Percentiles rank a stretch among this genome's conserved stretches.
Conservation (phyloP, 768 basidiomycete genomes). For the Ephemerocybe angulata region DNA sequence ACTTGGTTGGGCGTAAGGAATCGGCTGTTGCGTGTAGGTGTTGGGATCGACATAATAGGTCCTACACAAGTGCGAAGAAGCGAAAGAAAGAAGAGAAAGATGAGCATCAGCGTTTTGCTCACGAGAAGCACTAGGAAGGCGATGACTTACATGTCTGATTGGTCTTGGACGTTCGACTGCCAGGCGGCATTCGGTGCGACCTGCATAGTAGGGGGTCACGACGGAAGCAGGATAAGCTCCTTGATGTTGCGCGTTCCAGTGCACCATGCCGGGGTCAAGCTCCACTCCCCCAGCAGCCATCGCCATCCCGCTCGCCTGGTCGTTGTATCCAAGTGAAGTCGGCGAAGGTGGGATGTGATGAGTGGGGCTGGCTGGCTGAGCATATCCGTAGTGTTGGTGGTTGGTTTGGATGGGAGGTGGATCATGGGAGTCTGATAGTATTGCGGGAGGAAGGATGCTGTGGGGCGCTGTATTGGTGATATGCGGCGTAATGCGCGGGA, state of each 20-base stretch:
- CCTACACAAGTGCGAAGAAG: not conserved
- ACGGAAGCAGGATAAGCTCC: no score
- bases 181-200: no score
- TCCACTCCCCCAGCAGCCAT: not conserved
- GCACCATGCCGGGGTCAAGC: not conserved
- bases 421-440: not conserved
- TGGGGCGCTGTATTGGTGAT: not conserved
- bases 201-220: no score
- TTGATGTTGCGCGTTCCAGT: not conserved
- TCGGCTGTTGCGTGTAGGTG: no score
- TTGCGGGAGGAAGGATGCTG: not conserved
- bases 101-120: not conserved
- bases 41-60: not conserved
- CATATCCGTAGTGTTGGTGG: not conserved
- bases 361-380: not conserved
- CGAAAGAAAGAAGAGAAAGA: not conserved
- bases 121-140: not conserved
- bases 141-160: not conserved
- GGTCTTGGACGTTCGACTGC: no score
- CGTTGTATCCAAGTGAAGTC: not conserved
- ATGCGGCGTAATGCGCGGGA: not conserved
- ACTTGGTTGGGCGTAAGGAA: no score
- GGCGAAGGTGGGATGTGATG: not conserved
- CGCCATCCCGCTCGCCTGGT: not conserved
- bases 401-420: not conserved